Percentiles rank a stretch among this genome's conserved stretches.
phyloP scores from a whole-genome alignment of 805 yeast genomes.

The Huiozyma naganishii region DNA sequence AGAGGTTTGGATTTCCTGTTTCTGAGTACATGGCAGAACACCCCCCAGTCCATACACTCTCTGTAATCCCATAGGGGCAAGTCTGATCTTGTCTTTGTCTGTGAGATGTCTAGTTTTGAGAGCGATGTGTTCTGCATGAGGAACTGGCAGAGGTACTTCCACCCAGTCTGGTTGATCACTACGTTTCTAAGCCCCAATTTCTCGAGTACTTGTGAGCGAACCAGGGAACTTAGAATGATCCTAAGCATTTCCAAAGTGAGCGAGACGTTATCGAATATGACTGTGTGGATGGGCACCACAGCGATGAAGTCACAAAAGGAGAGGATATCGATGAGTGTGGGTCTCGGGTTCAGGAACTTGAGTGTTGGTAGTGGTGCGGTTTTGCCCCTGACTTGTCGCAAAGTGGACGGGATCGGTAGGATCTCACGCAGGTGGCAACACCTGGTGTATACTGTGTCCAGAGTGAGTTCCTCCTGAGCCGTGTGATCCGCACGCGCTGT shows the following conservation, averaged over 20 bases:
- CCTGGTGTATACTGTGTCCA: slow-evolving; percentile 73
- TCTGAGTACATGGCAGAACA: slow-evolving; percentile 57
- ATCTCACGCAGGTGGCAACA: slow-evolving; percentile 91
- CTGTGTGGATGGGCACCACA: slow-evolving; percentile 68
- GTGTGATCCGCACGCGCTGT: slow-evolving; percentile 12
- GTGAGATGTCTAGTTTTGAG: slow-evolving; percentile 59
- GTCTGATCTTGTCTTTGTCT: slow-evolving; percentile 35
- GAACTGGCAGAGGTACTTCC: slow-evolving; percentile 73
- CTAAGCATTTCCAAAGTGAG: slow-evolving; percentile 68
- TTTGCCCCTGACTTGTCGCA: slow-evolving; percentile 71
- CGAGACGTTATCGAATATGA: slow-evolving; percentile 70
- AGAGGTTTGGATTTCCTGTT: slow-evolving; percentile 53
- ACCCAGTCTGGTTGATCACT: slow-evolving; percentile 57
- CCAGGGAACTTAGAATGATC: slow-evolving; percentile 58
- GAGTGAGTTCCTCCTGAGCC: slow-evolving; percentile 16
- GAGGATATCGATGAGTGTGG: slow-evolving; percentile 77
- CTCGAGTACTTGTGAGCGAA: slow-evolving; percentile 53
- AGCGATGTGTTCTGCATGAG: slow-evolving; percentile 50
- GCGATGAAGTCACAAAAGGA: slow-evolving; percentile 83
- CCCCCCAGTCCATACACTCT: slow-evolving; percentile 73
- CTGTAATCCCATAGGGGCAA: slow-evolving; percentile 34
- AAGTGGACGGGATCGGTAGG: slow-evolving; percentile 80
- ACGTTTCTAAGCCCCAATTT: slow-evolving; percentile 73
- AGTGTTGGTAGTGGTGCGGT: slow-evolving; percentile 62
- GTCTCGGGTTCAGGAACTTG: slow-evolving; percentile 75